Conservation (phyloP, 371 early-diverging fungal genomes). For the Mortierella sp. region DNA sequence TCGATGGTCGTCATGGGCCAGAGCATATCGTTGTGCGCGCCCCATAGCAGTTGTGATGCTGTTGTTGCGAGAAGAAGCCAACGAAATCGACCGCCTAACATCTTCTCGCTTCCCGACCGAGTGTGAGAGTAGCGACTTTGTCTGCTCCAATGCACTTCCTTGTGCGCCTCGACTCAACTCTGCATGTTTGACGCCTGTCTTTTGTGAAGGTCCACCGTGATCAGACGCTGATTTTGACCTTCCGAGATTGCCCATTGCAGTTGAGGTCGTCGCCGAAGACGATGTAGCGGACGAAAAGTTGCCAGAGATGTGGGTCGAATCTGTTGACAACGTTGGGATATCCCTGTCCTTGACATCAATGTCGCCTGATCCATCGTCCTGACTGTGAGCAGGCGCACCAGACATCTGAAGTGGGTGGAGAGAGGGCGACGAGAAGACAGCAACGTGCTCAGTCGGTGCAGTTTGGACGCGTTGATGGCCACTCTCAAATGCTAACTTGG, state of each 20-base stretch:
- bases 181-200: constrained; percentile 44
- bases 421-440: constrained; percentile 40
- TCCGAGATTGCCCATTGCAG: constrained; percentile 31
- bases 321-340: not conserved
- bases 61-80: constrained; percentile 46
- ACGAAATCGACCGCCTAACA: constrained; percentile 40
- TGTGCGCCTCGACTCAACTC: constrained; percentile 49
- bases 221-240: constrained; percentile 55
- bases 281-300: constrained; percentile 3
- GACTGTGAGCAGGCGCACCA: constrained; percentile 32
- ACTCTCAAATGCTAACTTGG: constrained; percentile 42
- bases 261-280: constrained; percentile 26
- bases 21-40: constrained; percentile 29
- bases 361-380: constrained; percentile 46
- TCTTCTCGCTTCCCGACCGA: constrained; percentile 45
- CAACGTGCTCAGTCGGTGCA: constrained; percentile 54
- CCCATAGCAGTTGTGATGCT: constrained; percentile 41
- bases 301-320: not conserved
- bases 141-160: constrained; percentile 55
- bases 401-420: constrained; percentile 48
- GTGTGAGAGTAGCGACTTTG: constrained; percentile 56
- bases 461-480: constrained; percentile 57
- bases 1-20: constrained; percentile 51
- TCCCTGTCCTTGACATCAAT: constrained; percentile 24
- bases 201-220: constrained; percentile 30